Evolutionary conservation across 805 yeast species (phyloP).

Genomic region (Debaryomyces prosopidis): DNA sequence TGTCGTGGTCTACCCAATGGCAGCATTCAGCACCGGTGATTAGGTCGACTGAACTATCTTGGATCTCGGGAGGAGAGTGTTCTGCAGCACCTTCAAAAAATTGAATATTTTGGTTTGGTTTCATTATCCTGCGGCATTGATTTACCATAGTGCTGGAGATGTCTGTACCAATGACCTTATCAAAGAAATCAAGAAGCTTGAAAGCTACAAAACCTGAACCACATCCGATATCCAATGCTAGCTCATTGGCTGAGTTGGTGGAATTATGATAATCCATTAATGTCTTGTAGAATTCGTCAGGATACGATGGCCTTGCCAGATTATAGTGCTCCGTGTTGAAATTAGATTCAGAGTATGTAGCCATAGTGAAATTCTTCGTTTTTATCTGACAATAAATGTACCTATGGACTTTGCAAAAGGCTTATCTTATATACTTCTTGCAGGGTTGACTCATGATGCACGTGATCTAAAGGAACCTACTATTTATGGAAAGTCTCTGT

Average conservation of each 20-base stretch:
- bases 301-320: conserved; percentile 67
- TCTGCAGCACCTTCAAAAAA: conserved; percentile 29
- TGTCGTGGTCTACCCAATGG: conserved; percentile 76
- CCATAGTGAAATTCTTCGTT: conserved; percentile 39
- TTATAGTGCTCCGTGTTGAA: conserved; percentile 58
- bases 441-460: no score
- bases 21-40: conserved; percentile 80
- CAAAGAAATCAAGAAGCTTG: conserved; percentile 46
- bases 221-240: conserved; percentile 73
- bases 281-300: conserved; percentile 27
- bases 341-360: conserved; percentile 56
- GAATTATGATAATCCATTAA: conserved; percentile 16
- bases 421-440: no score
- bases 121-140: conserved; percentile 21
- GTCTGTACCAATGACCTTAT: conserved; percentile 63
- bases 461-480: no score
- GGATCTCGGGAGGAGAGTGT: conserved; percentile 18
- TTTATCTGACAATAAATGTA: no score
- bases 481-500: no score
- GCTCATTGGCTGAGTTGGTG: conserved; percentile 1
- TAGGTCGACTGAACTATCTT: conserved; percentile 49
- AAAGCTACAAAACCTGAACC: conserved; percentile 78
- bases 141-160: conserved; percentile 19
- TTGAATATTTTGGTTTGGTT: conserved; percentile 10
- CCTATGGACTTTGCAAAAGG: no score